phyloP scores from a whole-genome alignment of 2,329 filamentous ascomycete species.

The Chaetomiaceae sp. region DNA sequence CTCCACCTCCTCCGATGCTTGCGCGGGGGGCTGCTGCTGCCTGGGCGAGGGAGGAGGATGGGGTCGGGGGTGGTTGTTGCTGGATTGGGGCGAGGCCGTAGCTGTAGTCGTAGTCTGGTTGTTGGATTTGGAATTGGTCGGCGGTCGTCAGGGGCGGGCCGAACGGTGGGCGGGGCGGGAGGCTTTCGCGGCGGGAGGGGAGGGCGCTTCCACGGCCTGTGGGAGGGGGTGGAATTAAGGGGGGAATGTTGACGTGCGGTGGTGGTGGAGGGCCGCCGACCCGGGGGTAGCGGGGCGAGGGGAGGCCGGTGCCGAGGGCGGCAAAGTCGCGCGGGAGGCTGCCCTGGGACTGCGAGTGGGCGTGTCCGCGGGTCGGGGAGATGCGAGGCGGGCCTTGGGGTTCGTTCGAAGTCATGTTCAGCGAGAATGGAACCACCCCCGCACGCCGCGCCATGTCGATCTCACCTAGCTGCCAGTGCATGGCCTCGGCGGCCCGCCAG shows the following conservation, averaged over 20 bases:
- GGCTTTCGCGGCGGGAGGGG: conserved; percentile 40
- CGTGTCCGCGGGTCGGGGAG: conserved; percentile 29
- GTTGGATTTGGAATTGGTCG: conserved; percentile 26
- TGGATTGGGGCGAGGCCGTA: conserved; percentile 53
- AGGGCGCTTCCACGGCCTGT: conserved; percentile 34
- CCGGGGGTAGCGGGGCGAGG: conserved; percentile 43
- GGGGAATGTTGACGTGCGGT: conserved; percentile 3
- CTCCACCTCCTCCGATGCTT: too few relatives aligned
- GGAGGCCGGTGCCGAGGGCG: conserved; percentile 33
- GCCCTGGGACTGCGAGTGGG: conserved; percentile 46
- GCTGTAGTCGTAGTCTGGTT: conserved; percentile 34
- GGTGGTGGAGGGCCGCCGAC: conserved; percentile 19
- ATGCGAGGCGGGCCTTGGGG: conserved; percentile 25
- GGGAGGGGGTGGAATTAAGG: conserved; percentile 29
- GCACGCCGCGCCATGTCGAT: conserved; percentile 90
- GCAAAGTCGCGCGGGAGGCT: conserved; percentile 40
- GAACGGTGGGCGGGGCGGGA: conserved; percentile 30
- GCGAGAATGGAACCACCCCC: conserved; percentile 79
- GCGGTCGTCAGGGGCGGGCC: conserved; percentile 21
- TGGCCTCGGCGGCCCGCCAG: conserved; percentile 92
- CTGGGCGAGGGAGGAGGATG: neutral
- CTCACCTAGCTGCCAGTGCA: conserved; percentile 97
- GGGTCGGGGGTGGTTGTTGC: conserved; percentile 20
- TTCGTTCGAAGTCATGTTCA: conserved; percentile 44
- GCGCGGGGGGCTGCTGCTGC: neutral